phyloP scores from a whole-genome alignment of 1,284 basidiomycete species.

The Schizophyllum amplum region DNA sequence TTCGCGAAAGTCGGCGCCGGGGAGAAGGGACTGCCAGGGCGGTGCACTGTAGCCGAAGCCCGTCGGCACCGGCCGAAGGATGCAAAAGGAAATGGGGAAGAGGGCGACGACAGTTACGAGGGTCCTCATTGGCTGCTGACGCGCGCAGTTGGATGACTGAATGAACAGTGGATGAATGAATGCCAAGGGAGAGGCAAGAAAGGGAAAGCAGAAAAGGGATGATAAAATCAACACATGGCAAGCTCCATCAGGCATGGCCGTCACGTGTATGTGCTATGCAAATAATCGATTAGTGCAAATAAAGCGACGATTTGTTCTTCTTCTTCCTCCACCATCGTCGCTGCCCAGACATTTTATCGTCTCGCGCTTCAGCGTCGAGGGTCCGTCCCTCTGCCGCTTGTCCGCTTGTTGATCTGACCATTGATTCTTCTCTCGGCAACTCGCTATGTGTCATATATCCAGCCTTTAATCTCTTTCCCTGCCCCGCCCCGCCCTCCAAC shows the following conservation, averaged over 20 bases:
- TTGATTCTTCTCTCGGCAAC: neutral
- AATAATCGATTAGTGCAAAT: neutral
- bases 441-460: neutral
- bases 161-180: neutral
- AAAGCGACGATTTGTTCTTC: neutral
- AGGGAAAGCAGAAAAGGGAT: neutral
- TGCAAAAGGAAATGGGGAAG: neutral
- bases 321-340: neutral
- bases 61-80: neutral
- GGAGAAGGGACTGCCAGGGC: neutral
- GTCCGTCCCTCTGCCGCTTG: neutral
- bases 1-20: neutral
- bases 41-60: neutral
- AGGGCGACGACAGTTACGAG: neutral
- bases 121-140: neutral
- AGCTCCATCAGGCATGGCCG: neutral
- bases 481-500: neutral
- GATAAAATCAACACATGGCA: neutral
- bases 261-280: neutral
- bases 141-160: neutral
- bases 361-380: neutral
- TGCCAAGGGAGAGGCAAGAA: neutral
- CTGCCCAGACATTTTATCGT: neutral
- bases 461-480: neutral
- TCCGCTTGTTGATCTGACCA: neutral